Evolutionary conservation across 352 stramenopile species (phyloP), one percentile per base, ranked within the genome.

Genomic region (Nothophytophthora sp.): DNA sequence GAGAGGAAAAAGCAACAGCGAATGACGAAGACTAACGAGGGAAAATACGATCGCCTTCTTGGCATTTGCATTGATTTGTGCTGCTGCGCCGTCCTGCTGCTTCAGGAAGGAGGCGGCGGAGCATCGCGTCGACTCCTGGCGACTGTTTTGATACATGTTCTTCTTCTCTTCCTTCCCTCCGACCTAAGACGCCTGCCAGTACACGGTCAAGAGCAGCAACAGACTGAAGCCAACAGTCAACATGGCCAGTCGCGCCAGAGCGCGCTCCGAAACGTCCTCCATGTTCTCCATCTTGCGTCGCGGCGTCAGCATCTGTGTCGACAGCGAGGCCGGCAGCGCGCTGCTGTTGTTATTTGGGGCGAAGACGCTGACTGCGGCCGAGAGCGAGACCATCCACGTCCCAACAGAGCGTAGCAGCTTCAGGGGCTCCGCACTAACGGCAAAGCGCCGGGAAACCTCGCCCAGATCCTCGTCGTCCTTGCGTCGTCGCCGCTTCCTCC

Each of bases 391-490:
- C 55, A 73, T 41, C 55, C 63, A 71, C 29, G 32, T 58, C 11
- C 59, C 44, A 19, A 63, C 38, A 0, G 51, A 55, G 24, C 60
- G 68, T 29, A 72, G 40, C 15, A 78, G 19, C 42, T 70, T 55
- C 10, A 63, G 32, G 20, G 64, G 63, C 50, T 74, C 45, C 35
- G 59, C 60, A 22, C 52, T 69, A 15, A 69, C 23, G 1, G 40
- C n/a, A 15, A 69, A 45, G n/a, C 52, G 22, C 1, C 23, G 40
- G n/a, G 20, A n/a, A 5, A 73, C 53, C 36, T 77, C 63, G 23
- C 67, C 67, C 36, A 73, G 40, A 37, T 77, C 67, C 29, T 77
- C 63, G 18, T 77, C 67, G 2, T 77, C 67, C 52, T 77, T 77
- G 23, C 63, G 67, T 1, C 67, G 60, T 2, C 63, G 55, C 33